Evolutionary conservation across 176 grass and related monocot species (phyloP).

Genomic region (Echinochloa phyllopogon): DNA sequence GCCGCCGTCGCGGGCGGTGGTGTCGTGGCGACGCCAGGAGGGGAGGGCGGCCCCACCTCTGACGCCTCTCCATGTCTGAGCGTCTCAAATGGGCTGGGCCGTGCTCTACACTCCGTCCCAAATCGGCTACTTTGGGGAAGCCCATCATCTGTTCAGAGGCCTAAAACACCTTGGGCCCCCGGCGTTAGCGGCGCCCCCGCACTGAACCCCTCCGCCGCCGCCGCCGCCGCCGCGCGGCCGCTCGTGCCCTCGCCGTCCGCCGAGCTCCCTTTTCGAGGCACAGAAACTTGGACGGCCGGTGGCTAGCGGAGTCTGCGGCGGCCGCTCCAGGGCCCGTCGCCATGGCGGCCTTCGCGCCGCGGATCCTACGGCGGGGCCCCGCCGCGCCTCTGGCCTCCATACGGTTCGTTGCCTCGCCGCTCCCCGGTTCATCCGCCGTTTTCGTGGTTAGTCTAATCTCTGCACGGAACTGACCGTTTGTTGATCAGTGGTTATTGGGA

Average conservation of each 20-base stretch:
- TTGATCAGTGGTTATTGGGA: constrained; percentile 34
- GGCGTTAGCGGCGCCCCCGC: not conserved
- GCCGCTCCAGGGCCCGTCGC: not conserved
- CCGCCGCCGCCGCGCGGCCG: not conserved
- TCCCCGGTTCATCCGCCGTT: not conserved
- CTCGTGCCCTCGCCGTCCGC: not conserved
- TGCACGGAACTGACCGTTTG: not conserved
- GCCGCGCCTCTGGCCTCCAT: not conserved
- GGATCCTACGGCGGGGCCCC: constrained; percentile 8
- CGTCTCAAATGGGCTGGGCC: not conserved
- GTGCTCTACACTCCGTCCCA: no score
- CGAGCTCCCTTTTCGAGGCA: not conserved
- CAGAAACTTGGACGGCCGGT: not conserved
- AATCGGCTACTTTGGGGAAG: not conserved
- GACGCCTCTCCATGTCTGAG: not conserved
- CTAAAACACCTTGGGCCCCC: not conserved
- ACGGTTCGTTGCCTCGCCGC: constrained; percentile 8
- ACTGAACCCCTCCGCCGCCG: not conserved
- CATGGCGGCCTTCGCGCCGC: constrained; percentile 44
- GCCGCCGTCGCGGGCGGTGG: not conserved
- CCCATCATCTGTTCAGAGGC: not conserved
- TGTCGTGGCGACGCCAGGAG: not conserved
- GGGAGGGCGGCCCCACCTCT: not conserved
- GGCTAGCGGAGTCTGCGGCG: not conserved
- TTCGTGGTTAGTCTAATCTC: not conserved